These are phyloP conservation scores for Adenanthera pavonina DNA, from an alignment of 306 rosid genomes.

Conservation along the genomic window DNA sequence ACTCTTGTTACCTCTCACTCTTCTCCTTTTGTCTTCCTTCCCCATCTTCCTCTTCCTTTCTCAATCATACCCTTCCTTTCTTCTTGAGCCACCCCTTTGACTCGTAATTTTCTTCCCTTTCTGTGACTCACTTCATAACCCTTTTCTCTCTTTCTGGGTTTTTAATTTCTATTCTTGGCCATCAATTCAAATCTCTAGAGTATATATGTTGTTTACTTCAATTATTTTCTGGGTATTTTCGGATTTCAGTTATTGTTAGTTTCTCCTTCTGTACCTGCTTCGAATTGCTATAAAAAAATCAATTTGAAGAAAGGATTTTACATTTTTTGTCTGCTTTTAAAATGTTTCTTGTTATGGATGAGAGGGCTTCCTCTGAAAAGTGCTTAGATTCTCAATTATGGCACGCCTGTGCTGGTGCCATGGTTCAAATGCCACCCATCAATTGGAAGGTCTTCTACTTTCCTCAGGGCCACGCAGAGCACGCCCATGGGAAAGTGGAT, in stretches of 20 bases:
- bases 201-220: background rate
- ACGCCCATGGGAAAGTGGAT: constrained; percentile 60
- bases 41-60: background rate
- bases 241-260: background rate
- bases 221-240: constrained; percentile 29
- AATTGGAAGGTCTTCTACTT: constrained; percentile 85
- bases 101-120: background rate
- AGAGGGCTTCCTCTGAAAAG: constrained; percentile 57
- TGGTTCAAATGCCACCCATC: constrained; percentile 92
- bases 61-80: constrained; percentile 16
- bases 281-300: background rate
- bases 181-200: background rate
- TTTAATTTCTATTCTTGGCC: background rate
- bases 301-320: constrained; percentile 10
- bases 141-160: background rate
- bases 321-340: background rate
- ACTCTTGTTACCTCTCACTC: constrained; percentile 11
- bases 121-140: background rate
- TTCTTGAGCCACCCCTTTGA: background rate
- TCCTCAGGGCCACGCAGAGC: constrained; percentile 96
- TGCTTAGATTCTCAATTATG: constrained; percentile 85
- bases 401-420: constrained; percentile 97
- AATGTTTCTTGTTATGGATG: constrained; percentile 66
- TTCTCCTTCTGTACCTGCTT: background rate
- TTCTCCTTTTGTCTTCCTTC: constrained; percentile 10